These are phyloP conservation scores for Mortierella sp. DNA, from an alignment of 371 early-diverging fungal species.

Conservation along the genomic window DNA sequence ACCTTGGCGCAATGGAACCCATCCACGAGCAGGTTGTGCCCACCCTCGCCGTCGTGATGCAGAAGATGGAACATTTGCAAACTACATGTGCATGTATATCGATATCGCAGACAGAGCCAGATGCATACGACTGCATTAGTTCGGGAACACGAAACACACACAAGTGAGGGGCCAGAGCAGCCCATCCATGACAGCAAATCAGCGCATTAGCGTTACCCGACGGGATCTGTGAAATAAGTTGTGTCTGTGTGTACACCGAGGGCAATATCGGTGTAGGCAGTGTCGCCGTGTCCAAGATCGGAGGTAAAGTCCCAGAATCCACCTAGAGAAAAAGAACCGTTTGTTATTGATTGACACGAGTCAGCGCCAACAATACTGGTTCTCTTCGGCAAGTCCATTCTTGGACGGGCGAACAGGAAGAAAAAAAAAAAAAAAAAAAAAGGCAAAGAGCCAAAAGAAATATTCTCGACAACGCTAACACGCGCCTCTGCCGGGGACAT, in stretches of 20 bases:
- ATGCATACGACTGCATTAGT: no score
- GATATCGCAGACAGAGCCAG: neutral
- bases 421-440: no score
- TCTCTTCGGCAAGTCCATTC: conserved; percentile 6
- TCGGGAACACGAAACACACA: no score
- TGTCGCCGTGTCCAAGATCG: conserved; percentile 86
- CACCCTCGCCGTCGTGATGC: conserved; percentile 80
- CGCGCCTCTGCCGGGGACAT: no score
- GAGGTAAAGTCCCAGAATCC: conserved; percentile 89
- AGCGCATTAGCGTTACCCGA: conserved; percentile 61
- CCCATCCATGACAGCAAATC: neutral
- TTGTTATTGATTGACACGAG: neutral
- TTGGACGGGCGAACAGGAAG: neutral
- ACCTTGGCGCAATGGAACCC: conserved; percentile 81
- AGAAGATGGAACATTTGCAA: conserved; percentile 91
- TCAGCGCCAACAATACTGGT: neutral
- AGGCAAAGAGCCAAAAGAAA: no score
- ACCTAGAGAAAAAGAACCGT: conserved; percentile 20
- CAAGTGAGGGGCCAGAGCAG: neutral
- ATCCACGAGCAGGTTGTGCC: conserved; percentile 86
- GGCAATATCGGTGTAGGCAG: conserved; percentile 85
- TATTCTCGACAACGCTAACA: no score
- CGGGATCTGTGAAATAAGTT: conserved; percentile 93
- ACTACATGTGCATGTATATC: conserved; percentile 23
- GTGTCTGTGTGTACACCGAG: conserved; percentile 91